Conservation (phyloP, 2,329 filamentous ascomycete genomes). For the Trichocomaceae sp. region DNA sequence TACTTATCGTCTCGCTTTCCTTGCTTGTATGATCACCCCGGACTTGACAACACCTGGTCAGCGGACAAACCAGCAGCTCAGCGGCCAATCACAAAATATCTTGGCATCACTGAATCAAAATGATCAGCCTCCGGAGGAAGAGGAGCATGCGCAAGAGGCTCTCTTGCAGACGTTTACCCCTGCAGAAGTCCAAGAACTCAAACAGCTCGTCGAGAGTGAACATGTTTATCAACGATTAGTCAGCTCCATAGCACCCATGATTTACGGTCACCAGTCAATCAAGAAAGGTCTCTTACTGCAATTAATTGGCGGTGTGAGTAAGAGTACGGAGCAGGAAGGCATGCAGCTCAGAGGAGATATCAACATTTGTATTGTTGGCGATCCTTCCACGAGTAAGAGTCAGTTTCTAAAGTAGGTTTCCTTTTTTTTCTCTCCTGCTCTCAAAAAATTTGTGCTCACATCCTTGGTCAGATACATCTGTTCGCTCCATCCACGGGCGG, state of each 20-base stretch:
- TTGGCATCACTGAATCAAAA: slow-evolving; percentile 74
- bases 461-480: slow-evolving; percentile 63
- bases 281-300: slow-evolving; percentile 95
- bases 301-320: slow-evolving; percentile 91
- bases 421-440: too few relatives aligned
- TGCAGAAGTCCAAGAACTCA: slow-evolving; percentile 83
- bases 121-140: slow-evolving; percentile 61
- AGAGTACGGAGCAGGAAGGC: slow-evolving; percentile 75
- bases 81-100: slow-evolving; percentile 73
- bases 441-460: slow-evolving; percentile 6
- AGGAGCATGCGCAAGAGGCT: slow-evolving; percentile 81
- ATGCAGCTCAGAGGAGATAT: slow-evolving; percentile 96
- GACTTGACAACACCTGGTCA: slow-evolving; percentile 77
- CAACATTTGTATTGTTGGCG: slow-evolving; percentile 97
- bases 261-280: slow-evolving; percentile 94
- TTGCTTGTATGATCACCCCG: slow-evolving; percentile 91
- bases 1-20: slow-evolving; percentile 92
- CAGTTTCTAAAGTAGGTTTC: slow-evolving; percentile 77
- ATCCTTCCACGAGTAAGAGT: slow-evolving; percentile 94
- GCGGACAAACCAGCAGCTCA: slow-evolving; percentile 59
- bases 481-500: slow-evolving; percentile 89
- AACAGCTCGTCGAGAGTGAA: slow-evolving; percentile 87
- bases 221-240: slow-evolving; percentile 92
- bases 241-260: slow-evolving; percentile 90
- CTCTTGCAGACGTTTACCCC: slow-evolving; percentile 79